Percentiles rank a stretch among this genome's conserved stretches.
Evolutionary conservation across 768 basidiomycete genomes (phyloP).

Genomic region (Mycena metata): DNA sequence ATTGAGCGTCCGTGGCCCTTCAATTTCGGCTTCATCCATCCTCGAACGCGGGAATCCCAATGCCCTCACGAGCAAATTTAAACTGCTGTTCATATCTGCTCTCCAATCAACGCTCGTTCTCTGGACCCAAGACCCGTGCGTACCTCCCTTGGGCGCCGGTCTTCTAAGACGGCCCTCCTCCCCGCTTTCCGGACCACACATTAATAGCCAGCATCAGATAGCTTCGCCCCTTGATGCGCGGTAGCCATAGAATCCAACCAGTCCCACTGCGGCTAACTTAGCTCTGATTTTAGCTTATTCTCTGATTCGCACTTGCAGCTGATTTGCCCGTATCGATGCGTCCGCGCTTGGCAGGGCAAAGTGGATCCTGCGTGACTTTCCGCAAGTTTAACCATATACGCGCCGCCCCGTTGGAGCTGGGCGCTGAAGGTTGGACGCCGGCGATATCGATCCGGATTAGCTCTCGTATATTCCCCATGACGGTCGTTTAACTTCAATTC

Average conservation of each 20-base stretch:
- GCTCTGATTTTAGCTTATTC: neutral
- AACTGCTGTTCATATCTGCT: too few relatives aligned
- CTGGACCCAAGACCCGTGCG: too few relatives aligned
- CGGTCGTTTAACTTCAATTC: too few relatives aligned
- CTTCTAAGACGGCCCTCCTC: too few relatives aligned
- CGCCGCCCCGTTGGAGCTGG: too few relatives aligned
- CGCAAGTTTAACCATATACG: neutral
- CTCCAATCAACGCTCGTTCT: too few relatives aligned
- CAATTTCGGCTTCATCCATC: neutral
- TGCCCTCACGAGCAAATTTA: too few relatives aligned
- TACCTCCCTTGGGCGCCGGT: too few relatives aligned
- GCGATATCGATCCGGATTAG: neutral
- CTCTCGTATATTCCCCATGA: too few relatives aligned
- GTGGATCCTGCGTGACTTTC: conserved; percentile 6
- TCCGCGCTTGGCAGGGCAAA: neutral
- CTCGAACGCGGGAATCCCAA: neutral
- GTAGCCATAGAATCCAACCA: conserved; percentile 17
- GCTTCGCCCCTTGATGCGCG: conserved; percentile 1
- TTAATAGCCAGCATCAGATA: neutral
- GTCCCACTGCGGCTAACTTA: conserved; percentile 13
- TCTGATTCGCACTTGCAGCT: neutral
- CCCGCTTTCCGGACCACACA: neutral
- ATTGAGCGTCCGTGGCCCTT: neutral
- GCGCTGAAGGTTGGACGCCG: neutral
- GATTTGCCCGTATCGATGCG: neutral